phyloP scores from a whole-genome alignment of 139 green algal genomes.

The Monoraphidium neglectum region DNA sequence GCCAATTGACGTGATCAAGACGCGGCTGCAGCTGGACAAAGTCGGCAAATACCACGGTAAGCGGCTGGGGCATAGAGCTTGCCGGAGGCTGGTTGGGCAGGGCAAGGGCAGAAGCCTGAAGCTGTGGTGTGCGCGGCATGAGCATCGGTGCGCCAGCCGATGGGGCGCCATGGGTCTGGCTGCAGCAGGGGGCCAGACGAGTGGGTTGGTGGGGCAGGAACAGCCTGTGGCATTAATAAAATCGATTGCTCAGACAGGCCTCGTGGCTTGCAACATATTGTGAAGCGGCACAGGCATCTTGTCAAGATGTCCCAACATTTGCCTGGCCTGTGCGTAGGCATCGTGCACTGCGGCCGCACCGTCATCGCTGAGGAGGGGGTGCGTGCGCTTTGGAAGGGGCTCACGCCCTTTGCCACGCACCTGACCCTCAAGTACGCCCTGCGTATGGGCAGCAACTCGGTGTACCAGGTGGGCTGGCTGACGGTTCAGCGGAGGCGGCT shows the following conservation, averaged over 20 bases:
- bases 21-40: constrained; percentile 90
- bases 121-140: no score
- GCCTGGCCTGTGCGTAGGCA: constrained; percentile 73
- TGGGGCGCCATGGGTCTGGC: no score
- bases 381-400: constrained; percentile 90
- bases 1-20: constrained; percentile 96
- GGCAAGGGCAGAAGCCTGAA: no score
- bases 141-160: no score
- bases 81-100: no score
- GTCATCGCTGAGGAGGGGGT: constrained; percentile 83
- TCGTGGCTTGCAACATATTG: background rate
- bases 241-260: no score
- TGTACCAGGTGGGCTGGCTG: constrained; percentile 82
- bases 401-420: constrained; percentile 94
- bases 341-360: constrained; percentile 74
- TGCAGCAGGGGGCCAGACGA: no score
- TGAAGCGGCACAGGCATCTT: background rate
- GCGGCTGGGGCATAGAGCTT: no score
- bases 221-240: no score
- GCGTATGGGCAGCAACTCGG: constrained; percentile 90
- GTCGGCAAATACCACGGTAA: constrained; percentile 75
- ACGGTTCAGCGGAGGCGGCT: no score
- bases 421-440: constrained; percentile 96
- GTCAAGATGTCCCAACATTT: background rate
- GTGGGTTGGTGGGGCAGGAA: no score